Percentiles rank a stretch among this genome's conserved stretches.
Evolutionary conservation across 169 alveolate species (phyloP).

Genomic region (Eimeria zaria): DNA sequence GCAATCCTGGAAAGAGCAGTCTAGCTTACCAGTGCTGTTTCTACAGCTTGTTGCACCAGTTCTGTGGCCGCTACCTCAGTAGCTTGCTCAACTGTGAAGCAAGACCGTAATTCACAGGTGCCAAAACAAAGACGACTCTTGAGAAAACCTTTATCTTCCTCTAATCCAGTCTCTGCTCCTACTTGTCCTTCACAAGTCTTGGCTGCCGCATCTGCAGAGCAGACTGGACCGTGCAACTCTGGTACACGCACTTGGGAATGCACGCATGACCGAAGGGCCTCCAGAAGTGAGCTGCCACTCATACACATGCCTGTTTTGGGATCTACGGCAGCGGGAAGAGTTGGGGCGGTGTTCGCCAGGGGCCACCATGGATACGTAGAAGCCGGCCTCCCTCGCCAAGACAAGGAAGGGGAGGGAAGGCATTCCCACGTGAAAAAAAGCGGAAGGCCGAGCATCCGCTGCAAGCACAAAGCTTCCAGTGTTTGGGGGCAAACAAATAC

Average conservation of each 20-base stretch:
- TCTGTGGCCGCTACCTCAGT: conserved; percentile 16
- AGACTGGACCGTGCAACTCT: neutral
- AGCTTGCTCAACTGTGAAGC: conserved; percentile 9
- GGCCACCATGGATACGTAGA: conserved; percentile 9
- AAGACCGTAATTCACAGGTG: neutral
- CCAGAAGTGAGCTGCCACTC: conserved; percentile 33
- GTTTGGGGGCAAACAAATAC: conserved; percentile 59
- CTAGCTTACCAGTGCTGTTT: conserved; percentile 41
- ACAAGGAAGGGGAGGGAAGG: neutral
- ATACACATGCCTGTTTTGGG: conserved; percentile 26
- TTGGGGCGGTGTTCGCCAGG: neutral
- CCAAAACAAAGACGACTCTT: neutral
- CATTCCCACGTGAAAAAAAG: conserved; percentile 26
- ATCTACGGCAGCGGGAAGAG: conserved; percentile 54
- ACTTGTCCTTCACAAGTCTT: neutral
- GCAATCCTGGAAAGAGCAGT: neutral
- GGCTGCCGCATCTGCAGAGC: neutral
- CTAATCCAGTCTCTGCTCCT: neutral
- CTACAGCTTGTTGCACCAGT: conserved; percentile 68
- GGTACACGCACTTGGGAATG: neutral
- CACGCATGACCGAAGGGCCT: conserved; percentile 8
- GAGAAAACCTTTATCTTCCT: neutral
- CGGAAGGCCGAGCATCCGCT: conserved; percentile 61
- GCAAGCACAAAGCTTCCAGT: conserved; percentile 38
- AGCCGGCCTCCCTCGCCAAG: neutral